Conservation (phyloP, 805 yeast species). For the Zygotorulaspora danielsina region DNA sequence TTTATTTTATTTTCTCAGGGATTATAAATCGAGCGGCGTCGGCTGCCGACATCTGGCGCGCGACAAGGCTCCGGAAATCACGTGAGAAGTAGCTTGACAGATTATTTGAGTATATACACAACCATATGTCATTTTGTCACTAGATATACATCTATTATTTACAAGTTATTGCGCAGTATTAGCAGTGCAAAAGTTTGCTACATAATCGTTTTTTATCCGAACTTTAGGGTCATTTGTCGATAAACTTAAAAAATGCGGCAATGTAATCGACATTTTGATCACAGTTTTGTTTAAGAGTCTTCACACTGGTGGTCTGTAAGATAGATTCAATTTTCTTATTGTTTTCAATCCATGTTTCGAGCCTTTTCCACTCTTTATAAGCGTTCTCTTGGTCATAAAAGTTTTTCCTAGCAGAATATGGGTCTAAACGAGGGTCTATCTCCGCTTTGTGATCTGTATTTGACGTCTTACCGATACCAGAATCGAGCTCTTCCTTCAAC, state of each 20-base stretch:
- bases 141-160: too few relatives aligned
- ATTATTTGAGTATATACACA: too few relatives aligned
- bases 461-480: constrained; percentile 17
- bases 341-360: constrained; percentile 39
- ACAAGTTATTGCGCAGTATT: too few relatives aligned
- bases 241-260: constrained; percentile 18
- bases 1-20: neutral
- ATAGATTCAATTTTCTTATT: constrained; percentile 42
- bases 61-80: too few relatives aligned
- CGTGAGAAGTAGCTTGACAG: too few relatives aligned
- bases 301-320: constrained; percentile 36
- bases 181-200: too few relatives aligned
- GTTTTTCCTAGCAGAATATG: constrained; percentile 45
- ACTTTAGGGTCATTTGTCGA: too few relatives aligned
- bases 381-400: constrained; percentile 31
- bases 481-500: constrained; percentile 34
- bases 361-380: constrained; percentile 28
- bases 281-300: constrained; percentile 38
- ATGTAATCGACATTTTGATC: constrained; percentile 30
- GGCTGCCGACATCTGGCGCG: neutral
- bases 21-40: neutral
- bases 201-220: too few relatives aligned
- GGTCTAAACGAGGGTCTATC: constrained; percentile 42
- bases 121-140: too few relatives aligned
- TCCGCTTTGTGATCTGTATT: constrained; percentile 21